phyloP scores from a whole-genome alignment of 2,329 filamentous ascomycete species.

The Penicillium palitans region DNA sequence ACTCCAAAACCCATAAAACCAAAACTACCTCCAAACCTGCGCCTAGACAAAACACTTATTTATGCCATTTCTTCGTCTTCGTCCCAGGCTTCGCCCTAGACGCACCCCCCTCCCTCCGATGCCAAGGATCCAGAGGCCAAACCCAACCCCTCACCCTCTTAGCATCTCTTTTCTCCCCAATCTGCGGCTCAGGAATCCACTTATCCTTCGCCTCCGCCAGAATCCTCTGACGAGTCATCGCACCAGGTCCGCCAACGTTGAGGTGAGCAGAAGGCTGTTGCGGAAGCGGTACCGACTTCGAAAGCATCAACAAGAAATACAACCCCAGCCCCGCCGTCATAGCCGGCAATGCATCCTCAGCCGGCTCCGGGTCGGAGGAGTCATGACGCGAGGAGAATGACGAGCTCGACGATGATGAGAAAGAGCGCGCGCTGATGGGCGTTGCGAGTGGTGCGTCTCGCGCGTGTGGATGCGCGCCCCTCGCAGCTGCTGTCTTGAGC shows the following conservation, averaged over 20 bases:
- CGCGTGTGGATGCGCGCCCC: neutral
- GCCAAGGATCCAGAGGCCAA: constrained; percentile 61
- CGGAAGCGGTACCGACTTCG: constrained; percentile 60
- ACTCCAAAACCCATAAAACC: neutral
- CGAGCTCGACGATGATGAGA: constrained; percentile 25
- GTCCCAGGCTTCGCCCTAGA: constrained; percentile 26
- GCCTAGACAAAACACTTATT: constrained; percentile 24
- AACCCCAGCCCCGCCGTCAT: constrained; percentile 62
- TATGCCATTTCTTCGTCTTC: constrained; percentile 40
- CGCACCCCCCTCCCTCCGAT: constrained; percentile 54
- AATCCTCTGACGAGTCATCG: constrained; percentile 57
- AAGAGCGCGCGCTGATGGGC: constrained; percentile 33
- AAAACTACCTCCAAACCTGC: neutral
- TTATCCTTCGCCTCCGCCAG: constrained; percentile 55
- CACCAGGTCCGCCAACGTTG: constrained; percentile 61
- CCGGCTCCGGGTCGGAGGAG: constrained; percentile 16
- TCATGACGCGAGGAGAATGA: constrained; percentile 18
- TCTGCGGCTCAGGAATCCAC: constrained; percentile 63
- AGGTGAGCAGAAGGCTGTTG: constrained; percentile 59
- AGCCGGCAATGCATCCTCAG: constrained; percentile 19
- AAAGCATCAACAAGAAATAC: constrained; percentile 66
- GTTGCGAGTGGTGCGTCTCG: constrained; percentile 30
- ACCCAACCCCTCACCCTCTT: constrained; percentile 64
- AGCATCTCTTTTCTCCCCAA: constrained; percentile 61
- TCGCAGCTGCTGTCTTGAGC: constrained; percentile 49